These are phyloP conservation scores for Globisporangium splendens DNA, from an alignment of 352 stramenopile genomes.

Conservation along the genomic window DNA sequence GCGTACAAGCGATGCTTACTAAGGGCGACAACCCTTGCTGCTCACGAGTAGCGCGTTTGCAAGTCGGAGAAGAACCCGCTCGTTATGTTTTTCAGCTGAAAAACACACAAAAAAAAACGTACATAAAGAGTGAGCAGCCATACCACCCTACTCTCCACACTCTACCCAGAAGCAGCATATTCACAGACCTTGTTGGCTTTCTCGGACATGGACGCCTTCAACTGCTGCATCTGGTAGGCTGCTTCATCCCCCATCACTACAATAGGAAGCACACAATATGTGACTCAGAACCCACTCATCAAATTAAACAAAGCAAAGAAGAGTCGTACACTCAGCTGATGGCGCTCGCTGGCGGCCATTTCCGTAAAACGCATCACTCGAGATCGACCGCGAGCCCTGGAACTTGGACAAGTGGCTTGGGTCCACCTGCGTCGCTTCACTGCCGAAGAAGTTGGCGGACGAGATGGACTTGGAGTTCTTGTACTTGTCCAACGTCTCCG, in stretches of 20 bases:
- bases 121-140: no score
- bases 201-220: slow-evolving; percentile 81
- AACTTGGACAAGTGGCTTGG: slow-evolving; percentile 67
- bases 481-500: slow-evolving; percentile 87
- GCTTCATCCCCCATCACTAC: slow-evolving; percentile 69
- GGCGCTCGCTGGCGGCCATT: slow-evolving; percentile 50
- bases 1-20: no score
- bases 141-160: no score
- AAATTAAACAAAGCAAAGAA: background rate
- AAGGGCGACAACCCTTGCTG: background rate
- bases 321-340: slow-evolving; percentile 56
- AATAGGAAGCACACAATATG: slow-evolving; percentile 4
- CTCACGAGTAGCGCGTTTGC: slow-evolving; percentile 80
- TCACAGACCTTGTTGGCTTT: slow-evolving; percentile 42
- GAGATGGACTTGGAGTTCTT: slow-evolving; percentile 91
- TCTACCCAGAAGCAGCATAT: no score
- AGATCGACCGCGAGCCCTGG: slow-evolving; percentile 81
- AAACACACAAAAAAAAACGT: no score
- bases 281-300: background rate
- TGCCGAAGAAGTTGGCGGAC: slow-evolving; percentile 88
- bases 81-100: slow-evolving; percentile 87
- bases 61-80: slow-evolving; percentile 87
- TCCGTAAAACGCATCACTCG: slow-evolving; percentile 84
- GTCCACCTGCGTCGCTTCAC: slow-evolving; percentile 54
- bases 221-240: slow-evolving; percentile 79